Evolutionary conservation across 176 grass and related monocot species (phyloP), one percentile per base, ranked within the genome.

Genomic region (Lolium perenne): DNA sequence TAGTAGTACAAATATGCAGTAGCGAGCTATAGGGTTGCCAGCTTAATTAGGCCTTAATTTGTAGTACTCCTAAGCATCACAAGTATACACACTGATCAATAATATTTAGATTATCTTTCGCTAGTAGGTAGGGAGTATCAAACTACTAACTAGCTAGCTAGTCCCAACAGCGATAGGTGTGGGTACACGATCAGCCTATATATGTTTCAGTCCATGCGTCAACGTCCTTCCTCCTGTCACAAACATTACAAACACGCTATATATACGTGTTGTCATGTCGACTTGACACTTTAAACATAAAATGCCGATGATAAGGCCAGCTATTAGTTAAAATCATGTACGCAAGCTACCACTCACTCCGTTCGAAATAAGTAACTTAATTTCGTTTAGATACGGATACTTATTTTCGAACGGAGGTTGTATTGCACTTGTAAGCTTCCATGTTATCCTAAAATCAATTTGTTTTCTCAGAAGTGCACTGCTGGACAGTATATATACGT

Each of bases 21-120:
- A 50, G 51, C 17, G 74, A 21, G 29, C 72, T 46, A 73, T 46
- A 73, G 14, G 41, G 4, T 51, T 83, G 74, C 10, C 81, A 38
- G 71, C 12, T 59, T 22, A 15, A 53, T 70, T 56, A 82, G 23
- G 18, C 26, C 57, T 26, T n/a, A n/a, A n/a, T n/a, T 38, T 64
- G 47, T 88, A 51, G 68, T 25, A 26, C 21, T 29, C 26, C 61
- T 64, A 64, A 83, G 71, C 81, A 73, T 64, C 54, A 16, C 14
- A 62, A 54, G 15, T 56, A 86, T 90, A 32, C 53, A 47, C 45
- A 49, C 15, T 56, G 17, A 25, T 49, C 71, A 41, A 41, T 6
- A 71, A 23, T 20, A 17, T 64, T 78, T 77, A 16, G 66, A 21
- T 84, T 87, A 91, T 83, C 58, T 43, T 35, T 75, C 68, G 80